Evolutionary conservation across 1,284 basidiomycete genomes (phyloP), one percentile per base, ranked within the genome.

Genomic region (Ustilago trichophora): DNA sequence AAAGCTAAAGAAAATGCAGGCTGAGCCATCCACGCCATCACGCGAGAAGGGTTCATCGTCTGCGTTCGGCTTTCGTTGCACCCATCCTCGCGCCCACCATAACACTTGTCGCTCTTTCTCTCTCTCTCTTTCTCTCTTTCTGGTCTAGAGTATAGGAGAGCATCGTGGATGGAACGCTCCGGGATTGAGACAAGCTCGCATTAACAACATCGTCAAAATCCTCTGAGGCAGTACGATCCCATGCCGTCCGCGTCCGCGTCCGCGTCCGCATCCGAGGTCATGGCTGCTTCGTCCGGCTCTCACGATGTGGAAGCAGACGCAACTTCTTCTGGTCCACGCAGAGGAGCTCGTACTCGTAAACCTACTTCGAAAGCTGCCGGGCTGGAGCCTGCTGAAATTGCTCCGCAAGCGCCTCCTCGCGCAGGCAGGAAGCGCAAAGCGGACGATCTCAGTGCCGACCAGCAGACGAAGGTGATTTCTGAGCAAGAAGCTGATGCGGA

Each of bases 281-380:
- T 19, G 3, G 24, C 36, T 7, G 18, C 18, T 18, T 32, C 52
- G 12, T 4, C 18, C 19, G 24, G 47, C 11, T 52, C 36, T 6
- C 13, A 44, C 7, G 24, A 31, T 37, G 34, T 26, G 12, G 19
- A 27, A 18, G 40, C 22, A 9, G 40, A 31, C 11, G 33, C n/a
- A 5, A 16, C 36, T 6, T n/a, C 34, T 5, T 12, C 36, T 40
- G 53, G 27, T 18, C 54, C 50, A 7, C 53, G 60, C 6, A 64
- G 60, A 36, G 54, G 60, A n/a, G 33, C 41, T 12, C 60, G 60
- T 7, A 26, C 60, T 16, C 60, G 60, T 16, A 64, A 49, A 19
- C 60, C 49, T 5, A 64, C 60, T 10, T 52, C 54, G 7, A 57
- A 44, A 24, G 60, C 60, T 36, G 60, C 60, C 21, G 54, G 60